Conservation (phyloP, 2,329 filamentous ascomycete species). For the Fusarium illudens region DNA sequence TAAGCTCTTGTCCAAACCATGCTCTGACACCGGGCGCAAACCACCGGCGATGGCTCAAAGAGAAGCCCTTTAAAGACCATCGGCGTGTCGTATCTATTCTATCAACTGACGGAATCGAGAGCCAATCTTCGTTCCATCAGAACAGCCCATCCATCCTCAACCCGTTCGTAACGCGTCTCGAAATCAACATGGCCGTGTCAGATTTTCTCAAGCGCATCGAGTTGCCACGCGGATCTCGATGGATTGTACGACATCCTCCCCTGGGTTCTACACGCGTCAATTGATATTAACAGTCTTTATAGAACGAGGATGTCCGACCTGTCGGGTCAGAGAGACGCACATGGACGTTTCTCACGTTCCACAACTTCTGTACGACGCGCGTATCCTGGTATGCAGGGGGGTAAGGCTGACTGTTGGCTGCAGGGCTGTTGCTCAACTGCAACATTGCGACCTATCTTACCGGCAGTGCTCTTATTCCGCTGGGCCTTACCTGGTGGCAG, state of each 20-base stretch:
- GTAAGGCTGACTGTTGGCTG: not conserved
- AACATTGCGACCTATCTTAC: slow-evolving; percentile 54
- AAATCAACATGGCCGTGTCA: slow-evolving; percentile 36
- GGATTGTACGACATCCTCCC: slow-evolving; percentile 41
- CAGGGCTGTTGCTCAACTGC: slow-evolving; percentile 58
- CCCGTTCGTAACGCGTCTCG: too few relatives aligned
- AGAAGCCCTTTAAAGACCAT: not conserved
- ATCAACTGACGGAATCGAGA: too few relatives aligned
- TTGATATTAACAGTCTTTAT: not conserved
- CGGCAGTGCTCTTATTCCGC: slow-evolving; percentile 52
- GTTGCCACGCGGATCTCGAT: slow-evolving; percentile 45
- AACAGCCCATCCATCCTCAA: too few relatives aligned
- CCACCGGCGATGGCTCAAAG: not conserved
- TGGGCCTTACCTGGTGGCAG: slow-evolving; percentile 54
- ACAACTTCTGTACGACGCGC: slow-evolving; percentile 53
- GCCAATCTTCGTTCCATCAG: not conserved
- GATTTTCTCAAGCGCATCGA: slow-evolving; percentile 38
- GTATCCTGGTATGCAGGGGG: too few relatives aligned
- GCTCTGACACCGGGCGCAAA: not conserved
- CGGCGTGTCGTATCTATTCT: not conserved
- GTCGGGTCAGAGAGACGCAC: slow-evolving; percentile 53
- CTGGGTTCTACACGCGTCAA: not conserved
- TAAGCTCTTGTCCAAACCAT: not conserved
- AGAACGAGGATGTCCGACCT: slow-evolving; percentile 62
- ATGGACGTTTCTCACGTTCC: slow-evolving; percentile 54